phyloP scores from a whole-genome alignment of 208 protist species.

The Acanthamoeba quina region DNA sequence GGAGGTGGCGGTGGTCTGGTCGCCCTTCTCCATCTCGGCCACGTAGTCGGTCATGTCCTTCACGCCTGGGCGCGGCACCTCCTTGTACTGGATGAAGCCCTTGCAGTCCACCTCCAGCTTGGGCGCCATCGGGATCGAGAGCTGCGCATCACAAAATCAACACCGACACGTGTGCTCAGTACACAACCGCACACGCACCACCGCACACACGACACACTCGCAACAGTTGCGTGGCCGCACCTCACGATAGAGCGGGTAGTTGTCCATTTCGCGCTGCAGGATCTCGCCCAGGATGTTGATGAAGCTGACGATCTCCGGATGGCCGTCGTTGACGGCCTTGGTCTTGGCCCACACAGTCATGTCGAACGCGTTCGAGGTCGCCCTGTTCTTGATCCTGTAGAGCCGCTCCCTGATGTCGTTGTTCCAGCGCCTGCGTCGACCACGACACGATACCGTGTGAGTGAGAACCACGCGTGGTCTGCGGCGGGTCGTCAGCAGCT shows the following conservation, averaged over 20 bases:
- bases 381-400: slow-evolving; percentile 75
- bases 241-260: slow-evolving; percentile 63
- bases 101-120: slow-evolving; percentile 69
- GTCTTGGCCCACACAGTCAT: slow-evolving; percentile 74
- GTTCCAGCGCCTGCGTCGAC: slow-evolving; percentile 57
- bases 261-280: slow-evolving; percentile 54
- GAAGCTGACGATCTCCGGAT: slow-evolving; percentile 75
- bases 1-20: not conserved
- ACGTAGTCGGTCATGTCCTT: slow-evolving; percentile 78
- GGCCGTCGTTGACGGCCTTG: slow-evolving; percentile 69
- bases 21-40: slow-evolving; percentile 76
- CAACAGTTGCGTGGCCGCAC: not conserved
- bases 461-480: too few relatives aligned
- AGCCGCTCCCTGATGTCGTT: slow-evolving; percentile 76
- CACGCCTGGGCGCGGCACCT: slow-evolving; percentile 79
- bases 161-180: not conserved
- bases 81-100: slow-evolving; percentile 81
- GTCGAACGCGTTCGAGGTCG: slow-evolving; percentile 63
- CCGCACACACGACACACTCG: not conserved
- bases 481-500: too few relatives aligned
- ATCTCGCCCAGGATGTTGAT: slow-evolving; percentile 76
- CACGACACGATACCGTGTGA: too few relatives aligned
- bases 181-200: not conserved
- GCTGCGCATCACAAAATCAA: not conserved
- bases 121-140: slow-evolving; percentile 76